Percentiles rank a stretch among this genome's conserved stretches.
Conservation (phyloP, 768 basidiomycete genomes). For the Xerocomellus intermedius region DNA sequence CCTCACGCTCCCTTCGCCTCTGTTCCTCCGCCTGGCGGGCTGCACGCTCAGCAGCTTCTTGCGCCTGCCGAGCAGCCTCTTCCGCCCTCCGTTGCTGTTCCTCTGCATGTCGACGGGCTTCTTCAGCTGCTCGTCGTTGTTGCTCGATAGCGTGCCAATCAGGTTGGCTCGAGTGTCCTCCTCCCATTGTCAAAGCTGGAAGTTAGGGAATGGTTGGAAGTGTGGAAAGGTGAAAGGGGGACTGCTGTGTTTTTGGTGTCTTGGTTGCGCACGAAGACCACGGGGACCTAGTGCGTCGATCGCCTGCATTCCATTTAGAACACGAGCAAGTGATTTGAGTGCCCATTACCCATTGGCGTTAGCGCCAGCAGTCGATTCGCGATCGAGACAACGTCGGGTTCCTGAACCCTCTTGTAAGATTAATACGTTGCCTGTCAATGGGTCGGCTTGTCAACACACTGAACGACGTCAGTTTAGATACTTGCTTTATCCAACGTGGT, state of each 20-base stretch:
- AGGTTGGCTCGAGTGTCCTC: constrained; percentile 25
- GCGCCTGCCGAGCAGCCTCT: constrained; percentile 19
- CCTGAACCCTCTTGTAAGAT: background rate
- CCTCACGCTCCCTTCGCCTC: constrained; percentile 15
- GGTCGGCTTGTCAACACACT: background rate
- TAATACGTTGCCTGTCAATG: background rate
- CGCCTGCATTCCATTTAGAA: background rate
- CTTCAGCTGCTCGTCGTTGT: constrained; percentile 17
- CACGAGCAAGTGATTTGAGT: background rate
- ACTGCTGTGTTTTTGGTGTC: background rate
- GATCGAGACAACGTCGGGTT: background rate
- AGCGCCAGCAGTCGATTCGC: background rate
- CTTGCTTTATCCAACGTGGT: background rate
- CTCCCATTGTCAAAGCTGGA: constrained; percentile 20
- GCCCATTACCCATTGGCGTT: background rate
- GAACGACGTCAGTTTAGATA: no score
- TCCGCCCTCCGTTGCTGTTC: constrained; percentile 17
- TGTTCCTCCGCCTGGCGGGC: constrained; percentile 22
- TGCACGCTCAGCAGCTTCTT: constrained; percentile 24
- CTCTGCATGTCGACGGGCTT: constrained; percentile 22
- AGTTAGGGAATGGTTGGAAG: background rate
- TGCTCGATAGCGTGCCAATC: constrained; percentile 25
- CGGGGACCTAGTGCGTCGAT: background rate
- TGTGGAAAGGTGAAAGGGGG: background rate
- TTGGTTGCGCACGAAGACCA: background rate